These are phyloP conservation scores for Plectosphaerella plurivora DNA, from an alignment of 2,329 filamentous ascomycete species.

Conservation along the genomic window DNA sequence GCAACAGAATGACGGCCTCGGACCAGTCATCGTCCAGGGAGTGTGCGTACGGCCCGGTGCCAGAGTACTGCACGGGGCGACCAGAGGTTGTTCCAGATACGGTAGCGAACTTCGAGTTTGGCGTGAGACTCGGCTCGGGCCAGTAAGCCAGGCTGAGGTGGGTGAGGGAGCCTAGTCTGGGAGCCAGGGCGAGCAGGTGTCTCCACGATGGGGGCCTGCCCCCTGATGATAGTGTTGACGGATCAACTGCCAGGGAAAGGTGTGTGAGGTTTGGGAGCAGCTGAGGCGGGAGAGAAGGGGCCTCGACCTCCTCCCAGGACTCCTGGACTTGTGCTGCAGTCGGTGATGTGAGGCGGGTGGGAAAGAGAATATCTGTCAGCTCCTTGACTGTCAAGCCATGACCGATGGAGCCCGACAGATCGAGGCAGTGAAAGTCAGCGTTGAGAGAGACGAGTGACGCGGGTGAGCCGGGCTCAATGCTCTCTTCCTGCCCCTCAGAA, in stretches of 20 bases:
- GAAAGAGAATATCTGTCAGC: conserved; percentile 46
- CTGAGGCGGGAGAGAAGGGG: conserved; percentile 15
- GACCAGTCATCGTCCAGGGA: conserved; percentile 54
- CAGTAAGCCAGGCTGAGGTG: conserved; percentile 59
- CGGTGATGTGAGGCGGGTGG: conserved; percentile 15
- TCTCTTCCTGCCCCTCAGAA: conserved; percentile 6
- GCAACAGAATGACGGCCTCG: conserved; percentile 52
- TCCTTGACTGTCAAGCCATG: conserved; percentile 48
- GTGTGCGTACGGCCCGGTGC: conserved; percentile 54
- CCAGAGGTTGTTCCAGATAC: conserved; percentile 32
- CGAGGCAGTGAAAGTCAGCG: conserved; percentile 45
- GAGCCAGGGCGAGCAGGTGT: conserved; percentile 50
- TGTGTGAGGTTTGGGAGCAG: conserved; percentile 56
- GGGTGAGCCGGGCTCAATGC: conserved; percentile 4
- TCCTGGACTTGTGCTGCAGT: conserved; percentile 33
- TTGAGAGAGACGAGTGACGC: conserved; percentile 26
- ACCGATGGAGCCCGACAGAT: conserved; percentile 49
- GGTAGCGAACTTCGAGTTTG: conserved; percentile 44
- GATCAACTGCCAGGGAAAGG: conserved; percentile 50
- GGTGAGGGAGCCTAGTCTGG: conserved; percentile 49
- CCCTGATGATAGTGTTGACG: conserved; percentile 13
- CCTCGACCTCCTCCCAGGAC: conserved; percentile 46
- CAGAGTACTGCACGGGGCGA: conserved; percentile 44
- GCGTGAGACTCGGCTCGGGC: conserved; percentile 56
- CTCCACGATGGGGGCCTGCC: conserved; percentile 44